A percentile compares a stretch with the other conserved stretches of the same genome.
Evolutionary conservation across 2,329 filamentous ascomycete genomes (phyloP).

Genomic region (Pestalotiopsis sp.): DNA sequence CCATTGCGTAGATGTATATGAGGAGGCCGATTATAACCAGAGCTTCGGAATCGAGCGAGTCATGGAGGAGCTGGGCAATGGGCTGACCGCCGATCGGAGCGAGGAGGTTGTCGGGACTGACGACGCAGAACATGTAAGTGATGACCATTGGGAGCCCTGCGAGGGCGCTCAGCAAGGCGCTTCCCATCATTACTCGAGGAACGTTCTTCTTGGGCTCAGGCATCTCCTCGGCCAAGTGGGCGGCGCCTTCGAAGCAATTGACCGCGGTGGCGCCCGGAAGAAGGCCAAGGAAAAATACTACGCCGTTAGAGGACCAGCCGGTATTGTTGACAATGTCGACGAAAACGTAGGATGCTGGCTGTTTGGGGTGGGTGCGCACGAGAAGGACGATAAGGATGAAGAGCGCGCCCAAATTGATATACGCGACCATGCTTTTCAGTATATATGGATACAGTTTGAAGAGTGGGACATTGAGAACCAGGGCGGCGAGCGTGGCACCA

Average conservation of each 20-base stretch:
- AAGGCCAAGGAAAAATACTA: background rate
- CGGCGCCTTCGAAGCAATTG: background rate
- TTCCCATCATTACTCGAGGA: background rate
- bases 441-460: background rate
- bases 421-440: background rate
- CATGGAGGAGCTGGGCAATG: background rate
- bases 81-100: background rate
- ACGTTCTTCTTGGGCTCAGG: background rate
- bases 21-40: background rate
- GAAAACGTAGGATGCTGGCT: background rate
- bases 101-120: background rate
- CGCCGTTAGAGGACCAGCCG: background rate
- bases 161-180: background rate
- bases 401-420: background rate
- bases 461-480: background rate
- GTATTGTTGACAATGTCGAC: background rate
- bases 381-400: background rate
- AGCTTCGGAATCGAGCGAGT: background rate
- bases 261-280: background rate
- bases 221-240: background rate
- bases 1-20: background rate
- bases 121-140: constrained; percentile 3
- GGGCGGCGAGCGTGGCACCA: background rate
- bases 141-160: constrained; percentile 1
- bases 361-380: background rate